Evolutionary conservation across 495 filamentous ascomycete species (phyloP).

Genomic region (Hypoxylon rickii): DNA sequence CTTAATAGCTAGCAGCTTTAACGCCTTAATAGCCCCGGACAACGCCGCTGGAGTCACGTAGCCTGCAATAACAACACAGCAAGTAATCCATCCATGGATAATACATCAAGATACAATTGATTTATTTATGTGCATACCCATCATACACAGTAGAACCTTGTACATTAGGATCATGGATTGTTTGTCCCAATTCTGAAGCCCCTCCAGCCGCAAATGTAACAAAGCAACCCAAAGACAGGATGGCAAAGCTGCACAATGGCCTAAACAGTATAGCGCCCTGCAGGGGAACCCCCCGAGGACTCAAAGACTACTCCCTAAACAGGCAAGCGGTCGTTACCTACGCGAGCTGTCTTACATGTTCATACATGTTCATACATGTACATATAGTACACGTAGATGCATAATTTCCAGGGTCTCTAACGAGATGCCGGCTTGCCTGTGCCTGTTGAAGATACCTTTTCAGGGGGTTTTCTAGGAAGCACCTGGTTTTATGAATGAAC

Average conservation of each 20-base stretch:
- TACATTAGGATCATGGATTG: neutral
- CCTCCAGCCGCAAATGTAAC: constrained; percentile 30
- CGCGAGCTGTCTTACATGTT: neutral
- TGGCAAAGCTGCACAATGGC: constrained; percentile 8
- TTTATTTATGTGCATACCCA: too few species aligned
- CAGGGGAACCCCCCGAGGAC: constrained; percentile 28
- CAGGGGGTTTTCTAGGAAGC: constrained; percentile 5
- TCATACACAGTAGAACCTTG: too few species aligned
- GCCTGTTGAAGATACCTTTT: constrained; percentile 19
- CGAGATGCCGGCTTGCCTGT: constrained; percentile 2
- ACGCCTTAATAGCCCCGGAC: neutral
- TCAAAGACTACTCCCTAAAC: constrained; percentile 17
- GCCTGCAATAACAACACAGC: neutral
- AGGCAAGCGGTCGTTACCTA: constrained; percentile 30
- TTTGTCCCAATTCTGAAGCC: constrained; percentile 8
- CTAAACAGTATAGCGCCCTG: constrained; percentile 27
- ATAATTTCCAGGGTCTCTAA: constrained; percentile 27
- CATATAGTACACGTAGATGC: constrained; percentile 32
- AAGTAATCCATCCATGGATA: neutral
- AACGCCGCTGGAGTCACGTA: neutral
- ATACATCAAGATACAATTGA: too few species aligned
- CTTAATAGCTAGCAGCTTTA: too few species aligned
- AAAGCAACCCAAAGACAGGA: constrained; percentile 18
- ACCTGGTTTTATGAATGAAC: constrained; percentile 8
- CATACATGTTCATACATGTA: too few species aligned